Percentiles rank a stretch among this genome's conserved stretches.
phyloP scores from a whole-genome alignment of 2,329 filamentous ascomycete genomes.

The Phialophora chinensis region DNA sequence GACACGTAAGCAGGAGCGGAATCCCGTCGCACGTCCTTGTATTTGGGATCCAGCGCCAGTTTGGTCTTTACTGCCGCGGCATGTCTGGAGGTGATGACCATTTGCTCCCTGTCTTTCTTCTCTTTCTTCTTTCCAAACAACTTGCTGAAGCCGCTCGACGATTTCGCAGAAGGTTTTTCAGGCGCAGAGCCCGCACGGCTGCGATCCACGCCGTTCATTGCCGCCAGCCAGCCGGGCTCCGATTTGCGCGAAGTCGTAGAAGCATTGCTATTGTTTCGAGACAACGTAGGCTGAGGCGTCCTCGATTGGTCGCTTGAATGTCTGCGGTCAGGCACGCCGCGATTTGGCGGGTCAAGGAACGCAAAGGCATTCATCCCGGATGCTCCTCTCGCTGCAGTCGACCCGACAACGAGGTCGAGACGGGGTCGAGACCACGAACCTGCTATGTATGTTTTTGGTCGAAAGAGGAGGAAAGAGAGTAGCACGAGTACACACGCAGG shows the following conservation, averaged over 20 bases:
- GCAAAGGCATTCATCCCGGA: conserved; percentile 12
- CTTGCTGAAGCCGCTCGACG: conserved; percentile 19
- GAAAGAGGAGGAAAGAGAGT: neutral
- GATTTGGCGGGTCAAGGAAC: conserved; percentile 9
- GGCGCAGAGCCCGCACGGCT: conserved; percentile 20
- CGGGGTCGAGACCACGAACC: neutral
- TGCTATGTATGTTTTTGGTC: neutral
- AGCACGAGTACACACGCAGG: neutral
- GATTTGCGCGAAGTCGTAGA: conserved; percentile 26
- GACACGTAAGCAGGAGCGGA: neutral
- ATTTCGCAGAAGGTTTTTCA: conserved; percentile 9
- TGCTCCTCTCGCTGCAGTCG: neutral
- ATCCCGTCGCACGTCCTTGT: conserved; percentile 15
- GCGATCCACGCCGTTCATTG: conserved; percentile 23
- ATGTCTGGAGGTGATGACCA: conserved; percentile 23
- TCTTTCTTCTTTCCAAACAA: conserved; percentile 29
- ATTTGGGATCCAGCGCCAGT: conserved; percentile 22
- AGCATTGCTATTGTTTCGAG: conserved; percentile 15
- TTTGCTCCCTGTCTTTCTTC: conserved; percentile 25
- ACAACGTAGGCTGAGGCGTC: neutral
- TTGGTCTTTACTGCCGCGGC: conserved; percentile 29
- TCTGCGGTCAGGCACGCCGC: conserved; percentile 14
- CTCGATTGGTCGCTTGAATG: conserved; percentile 15
- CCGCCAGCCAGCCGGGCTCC: conserved; percentile 24
- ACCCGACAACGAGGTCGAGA: neutral